A percentile compares a stretch with the other conserved stretches of the same genome.
These are phyloP conservation scores for Rhizoctonia solani DNA, from an alignment of 1,284 basidiomycete genomes.

Conservation along the genomic window DNA sequence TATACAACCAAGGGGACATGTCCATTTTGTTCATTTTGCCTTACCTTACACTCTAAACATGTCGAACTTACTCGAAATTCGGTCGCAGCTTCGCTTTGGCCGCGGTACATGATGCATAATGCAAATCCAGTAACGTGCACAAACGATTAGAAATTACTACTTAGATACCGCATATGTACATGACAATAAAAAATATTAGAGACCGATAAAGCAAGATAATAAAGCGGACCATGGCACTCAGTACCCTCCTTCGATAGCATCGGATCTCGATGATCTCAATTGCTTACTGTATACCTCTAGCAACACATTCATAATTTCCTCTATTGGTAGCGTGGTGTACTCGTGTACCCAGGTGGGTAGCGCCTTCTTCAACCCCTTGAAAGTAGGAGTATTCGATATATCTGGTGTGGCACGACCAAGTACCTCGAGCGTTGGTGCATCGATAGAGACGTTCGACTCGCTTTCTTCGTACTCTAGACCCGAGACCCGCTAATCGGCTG, in stretches of 20 bases:
- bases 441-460: conserved; percentile 35
- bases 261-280: conserved; percentile 47
- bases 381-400: conserved; percentile 55
- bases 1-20: no score
- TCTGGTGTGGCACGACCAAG: conserved; percentile 86
- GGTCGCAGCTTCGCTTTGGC: no score
- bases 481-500: conserved; percentile 21
- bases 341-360: conserved; percentile 85
- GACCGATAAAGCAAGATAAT: no score
- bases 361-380: conserved; percentile 78
- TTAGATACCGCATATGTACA: no score
- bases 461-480: conserved; percentile 29
- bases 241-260: background rate
- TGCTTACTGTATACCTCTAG: conserved; percentile 81
- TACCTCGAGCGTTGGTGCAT: conserved; percentile 67
- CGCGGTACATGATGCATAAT: no score
- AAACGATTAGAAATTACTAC: no score
- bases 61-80: no score
- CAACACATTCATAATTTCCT: conserved; percentile 83
- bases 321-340: conserved; percentile 79
- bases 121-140: no score
- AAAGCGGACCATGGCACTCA: no score
- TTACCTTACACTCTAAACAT: no score
- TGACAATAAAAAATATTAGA: no score
- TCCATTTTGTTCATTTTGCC: no score